A percentile compares a stretch with the other conserved stretches of the same genome.
Conservation (phyloP, 2,329 filamentous ascomycete species). For the Leptographium radiaticola region DNA sequence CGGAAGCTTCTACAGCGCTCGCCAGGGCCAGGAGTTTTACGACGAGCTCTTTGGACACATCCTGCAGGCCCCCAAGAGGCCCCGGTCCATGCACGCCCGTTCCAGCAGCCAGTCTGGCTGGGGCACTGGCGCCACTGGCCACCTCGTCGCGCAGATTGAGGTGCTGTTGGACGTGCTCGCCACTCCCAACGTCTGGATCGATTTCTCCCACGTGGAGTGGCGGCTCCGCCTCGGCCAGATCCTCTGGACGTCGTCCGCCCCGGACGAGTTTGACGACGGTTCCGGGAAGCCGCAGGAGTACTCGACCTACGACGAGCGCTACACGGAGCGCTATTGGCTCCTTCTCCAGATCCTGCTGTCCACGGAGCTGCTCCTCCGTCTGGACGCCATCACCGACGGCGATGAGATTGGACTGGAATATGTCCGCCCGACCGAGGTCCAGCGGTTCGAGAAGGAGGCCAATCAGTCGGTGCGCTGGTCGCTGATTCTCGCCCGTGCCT, state of each 20-base stretch:
- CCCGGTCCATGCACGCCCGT: slow-evolving; percentile 34
- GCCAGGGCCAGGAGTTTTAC: slow-evolving; percentile 44
- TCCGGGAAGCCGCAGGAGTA: slow-evolving; percentile 24
- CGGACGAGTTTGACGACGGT: slow-evolving; percentile 8
- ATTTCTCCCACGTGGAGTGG: slow-evolving; percentile 65
- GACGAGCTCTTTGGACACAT: slow-evolving; percentile 48
- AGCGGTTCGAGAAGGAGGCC: slow-evolving; percentile 48
- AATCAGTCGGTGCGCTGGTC: slow-evolving; percentile 55
- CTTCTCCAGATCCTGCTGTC: slow-evolving; percentile 52
- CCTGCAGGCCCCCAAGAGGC: slow-evolving; percentile 41
- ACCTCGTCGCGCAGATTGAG: slow-evolving; percentile 57
- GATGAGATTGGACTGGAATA: slow-evolving; percentile 40
- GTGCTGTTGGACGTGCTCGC: slow-evolving; percentile 53
- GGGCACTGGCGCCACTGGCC: slow-evolving; percentile 13
- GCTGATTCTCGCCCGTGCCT: slow-evolving; percentile 47
- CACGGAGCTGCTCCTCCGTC: slow-evolving; percentile 50
- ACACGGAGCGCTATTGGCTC: slow-evolving; percentile 54
- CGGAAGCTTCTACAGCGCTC: slow-evolving; percentile 34
- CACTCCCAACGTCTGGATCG: slow-evolving; percentile 56
- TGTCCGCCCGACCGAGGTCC: slow-evolving; percentile 42
- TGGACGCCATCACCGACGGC: slow-evolving; percentile 50
- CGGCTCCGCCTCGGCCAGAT: slow-evolving; percentile 60
- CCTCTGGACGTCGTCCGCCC: slow-evolving; percentile 38
- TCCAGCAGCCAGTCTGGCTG: neutral
- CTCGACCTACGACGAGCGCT: slow-evolving; percentile 35